phyloP scores from a whole-genome alignment of 768 basidiomycete genomes.

The Clitopilus hobsonii region DNA sequence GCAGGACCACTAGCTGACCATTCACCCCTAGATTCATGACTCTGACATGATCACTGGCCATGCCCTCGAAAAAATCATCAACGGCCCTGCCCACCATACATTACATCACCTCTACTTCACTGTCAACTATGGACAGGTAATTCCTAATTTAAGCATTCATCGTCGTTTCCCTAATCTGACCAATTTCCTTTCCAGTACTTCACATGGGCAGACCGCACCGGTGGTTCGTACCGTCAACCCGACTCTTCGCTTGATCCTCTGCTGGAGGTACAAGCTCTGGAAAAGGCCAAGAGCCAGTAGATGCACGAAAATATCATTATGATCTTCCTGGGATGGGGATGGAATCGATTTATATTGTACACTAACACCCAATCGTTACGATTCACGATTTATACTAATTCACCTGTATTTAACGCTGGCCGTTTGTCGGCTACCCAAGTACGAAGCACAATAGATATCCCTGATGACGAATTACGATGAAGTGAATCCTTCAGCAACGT shows the following conservation, averaged over 20 bases:
- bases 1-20: constrained; percentile 1
- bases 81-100: constrained; percentile 98
- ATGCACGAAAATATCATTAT: background rate
- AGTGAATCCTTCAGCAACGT: too few species aligned
- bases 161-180: background rate
- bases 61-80: constrained; percentile 83
- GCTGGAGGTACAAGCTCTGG: constrained; percentile 49
- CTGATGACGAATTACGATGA: too few species aligned
- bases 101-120: constrained; percentile 97
- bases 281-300: constrained; percentile 18
- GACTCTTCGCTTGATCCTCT: constrained; percentile 80
- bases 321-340: background rate
- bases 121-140: constrained; percentile 89
- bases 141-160: constrained; percentile 13
- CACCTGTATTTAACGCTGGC: constrained; percentile 1
- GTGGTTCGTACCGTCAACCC: constrained; percentile 88
- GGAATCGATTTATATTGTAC: background rate
- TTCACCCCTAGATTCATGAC: constrained; percentile 77
- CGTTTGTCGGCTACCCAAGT: background rate
- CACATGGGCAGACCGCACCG: constrained; percentile 85
- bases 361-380: background rate
- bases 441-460: background rate
- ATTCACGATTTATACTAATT: background rate
- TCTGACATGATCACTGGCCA: constrained; percentile 97
- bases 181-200: constrained; percentile 68